These are phyloP conservation scores for Trichosporon faecale DNA, from an alignment of 1,284 basidiomycete genomes.

Conservation along the genomic window DNA sequence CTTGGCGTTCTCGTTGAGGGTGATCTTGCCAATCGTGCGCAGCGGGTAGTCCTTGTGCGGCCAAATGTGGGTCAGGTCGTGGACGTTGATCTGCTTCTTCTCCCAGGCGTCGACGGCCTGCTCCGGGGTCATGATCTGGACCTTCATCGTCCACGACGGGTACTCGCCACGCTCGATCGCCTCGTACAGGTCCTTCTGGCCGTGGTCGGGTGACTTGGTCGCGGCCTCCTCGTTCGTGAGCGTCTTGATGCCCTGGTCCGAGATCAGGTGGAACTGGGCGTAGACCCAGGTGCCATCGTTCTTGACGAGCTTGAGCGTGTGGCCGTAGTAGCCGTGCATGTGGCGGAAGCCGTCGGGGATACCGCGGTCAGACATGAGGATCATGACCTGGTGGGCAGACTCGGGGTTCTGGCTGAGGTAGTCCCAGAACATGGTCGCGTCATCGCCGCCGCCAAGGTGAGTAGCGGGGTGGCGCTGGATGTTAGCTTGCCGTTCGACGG, in stretches of 20 bases:
- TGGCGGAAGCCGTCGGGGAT: constrained; percentile 70
- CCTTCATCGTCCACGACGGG: constrained; percentile 43
- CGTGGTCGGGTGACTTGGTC: constrained; percentile 70
- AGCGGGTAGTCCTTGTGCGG: constrained; percentile 80
- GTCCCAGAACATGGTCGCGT: constrained; percentile 62
- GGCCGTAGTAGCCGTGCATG: constrained; percentile 87
- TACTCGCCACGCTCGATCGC: constrained; percentile 72
- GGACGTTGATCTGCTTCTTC: constrained; percentile 51
- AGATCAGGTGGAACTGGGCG: constrained; percentile 73
- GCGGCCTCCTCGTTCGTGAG: constrained; percentile 51
- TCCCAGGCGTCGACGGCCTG: constrained; percentile 79
- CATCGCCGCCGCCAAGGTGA: constrained; percentile 50
- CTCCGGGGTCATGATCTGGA: constrained; percentile 82
- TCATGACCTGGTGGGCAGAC: constrained; percentile 82
- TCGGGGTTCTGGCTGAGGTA: constrained; percentile 90
- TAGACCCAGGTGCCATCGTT: constrained; percentile 79
- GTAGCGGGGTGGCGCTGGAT: constrained; percentile 62
- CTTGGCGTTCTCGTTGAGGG: constrained; percentile 77
- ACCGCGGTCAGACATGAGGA: constrained; percentile 59
- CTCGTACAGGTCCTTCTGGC: constrained; percentile 67
- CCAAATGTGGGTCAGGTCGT: constrained; percentile 90
- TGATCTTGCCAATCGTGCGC: constrained; percentile 76
- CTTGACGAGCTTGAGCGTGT: constrained; percentile 86
- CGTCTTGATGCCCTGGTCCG: constrained; percentile 71
- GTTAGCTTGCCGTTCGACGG: constrained; percentile 2